These are phyloP conservation scores for Baorangia bicolor DNA, from an alignment of 768 basidiomycete species.

Conservation along the genomic window DNA sequence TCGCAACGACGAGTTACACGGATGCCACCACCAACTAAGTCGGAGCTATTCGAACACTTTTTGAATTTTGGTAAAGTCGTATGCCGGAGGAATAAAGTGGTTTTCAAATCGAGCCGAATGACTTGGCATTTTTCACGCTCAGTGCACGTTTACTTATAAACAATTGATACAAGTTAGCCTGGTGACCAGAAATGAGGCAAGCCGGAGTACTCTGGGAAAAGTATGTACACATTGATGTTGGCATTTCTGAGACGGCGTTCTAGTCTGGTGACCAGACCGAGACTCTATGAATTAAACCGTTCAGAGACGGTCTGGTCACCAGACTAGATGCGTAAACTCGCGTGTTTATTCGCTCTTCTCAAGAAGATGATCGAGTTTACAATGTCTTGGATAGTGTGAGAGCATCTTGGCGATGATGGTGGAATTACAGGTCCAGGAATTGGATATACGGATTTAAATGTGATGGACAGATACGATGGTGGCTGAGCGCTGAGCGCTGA, in stretches of 20 bases:
- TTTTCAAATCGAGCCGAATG: not conserved
- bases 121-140: not conserved
- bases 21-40: constrained; percentile 30
- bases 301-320: no score
- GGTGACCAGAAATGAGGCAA: no score
- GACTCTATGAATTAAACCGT: no score
- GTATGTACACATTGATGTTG: no score
- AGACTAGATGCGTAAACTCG: no score
- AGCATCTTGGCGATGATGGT: not conserved
- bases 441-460: constrained; percentile 23
- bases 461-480: constrained; percentile 9
- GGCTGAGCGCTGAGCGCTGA: constrained; percentile 6
- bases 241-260: no score
- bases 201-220: not conserved
- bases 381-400: not conserved
- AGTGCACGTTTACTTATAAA: not conserved
- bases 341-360: not conserved
- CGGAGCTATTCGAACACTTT: not conserved
- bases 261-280: no score
- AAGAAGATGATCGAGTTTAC: no score
- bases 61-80: not conserved
- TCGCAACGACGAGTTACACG: constrained; percentile 30
- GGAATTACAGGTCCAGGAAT: constrained; percentile 6
- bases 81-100: constrained; percentile 1
- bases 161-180: no score